These are phyloP conservation scores for Flagelloscypha sp. DNA, from an alignment of 768 basidiomycete species.

Conservation along the genomic window DNA sequence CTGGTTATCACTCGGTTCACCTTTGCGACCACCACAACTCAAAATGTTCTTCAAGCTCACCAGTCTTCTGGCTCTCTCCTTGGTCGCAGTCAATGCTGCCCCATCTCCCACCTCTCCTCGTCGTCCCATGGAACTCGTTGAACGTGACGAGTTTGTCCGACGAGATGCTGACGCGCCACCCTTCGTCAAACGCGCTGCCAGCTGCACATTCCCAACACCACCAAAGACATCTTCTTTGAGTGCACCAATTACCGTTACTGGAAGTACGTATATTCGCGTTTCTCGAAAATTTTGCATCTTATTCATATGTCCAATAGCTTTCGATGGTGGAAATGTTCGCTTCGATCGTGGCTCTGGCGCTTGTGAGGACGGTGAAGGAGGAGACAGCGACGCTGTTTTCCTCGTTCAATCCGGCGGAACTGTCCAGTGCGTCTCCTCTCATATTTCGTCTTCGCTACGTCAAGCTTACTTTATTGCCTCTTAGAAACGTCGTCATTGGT, in stretches of 20 bases:
- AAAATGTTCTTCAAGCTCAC: too few species aligned
- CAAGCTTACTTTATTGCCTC: background rate
- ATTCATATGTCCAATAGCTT: background rate
- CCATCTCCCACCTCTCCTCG: too few species aligned
- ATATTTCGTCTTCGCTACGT: too few species aligned
- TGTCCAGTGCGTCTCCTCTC: conserved; percentile 9
- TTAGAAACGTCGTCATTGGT: conserved; percentile 8
- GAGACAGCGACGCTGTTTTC: conserved; percentile 21
- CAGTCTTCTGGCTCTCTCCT: too few species aligned
- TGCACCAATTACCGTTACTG: conserved; percentile 7
- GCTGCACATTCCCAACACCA: conserved; percentile 8
- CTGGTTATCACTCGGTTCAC: too few species aligned
- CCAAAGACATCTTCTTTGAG: conserved; percentile 6
- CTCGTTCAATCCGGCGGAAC: conserved; percentile 20
- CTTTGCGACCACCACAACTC: too few species aligned
- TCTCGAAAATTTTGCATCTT: too few species aligned
- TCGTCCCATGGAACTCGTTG: too few species aligned
- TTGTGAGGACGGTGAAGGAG: conserved; percentile 15
- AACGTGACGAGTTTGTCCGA: too few species aligned
- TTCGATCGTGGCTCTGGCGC: conserved; percentile 7
- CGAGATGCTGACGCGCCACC: too few species aligned
- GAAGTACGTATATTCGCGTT: conserved; percentile 3
- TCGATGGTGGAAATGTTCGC: conserved; percentile 7
- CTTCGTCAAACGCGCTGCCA: conserved; percentile 7
- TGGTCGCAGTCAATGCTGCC: too few species aligned